Percentiles rank a stretch among this genome's conserved stretches.
Evolutionary conservation across 2,329 filamentous ascomycete species (phyloP).

Genomic region (Fusarium torreyae): DNA sequence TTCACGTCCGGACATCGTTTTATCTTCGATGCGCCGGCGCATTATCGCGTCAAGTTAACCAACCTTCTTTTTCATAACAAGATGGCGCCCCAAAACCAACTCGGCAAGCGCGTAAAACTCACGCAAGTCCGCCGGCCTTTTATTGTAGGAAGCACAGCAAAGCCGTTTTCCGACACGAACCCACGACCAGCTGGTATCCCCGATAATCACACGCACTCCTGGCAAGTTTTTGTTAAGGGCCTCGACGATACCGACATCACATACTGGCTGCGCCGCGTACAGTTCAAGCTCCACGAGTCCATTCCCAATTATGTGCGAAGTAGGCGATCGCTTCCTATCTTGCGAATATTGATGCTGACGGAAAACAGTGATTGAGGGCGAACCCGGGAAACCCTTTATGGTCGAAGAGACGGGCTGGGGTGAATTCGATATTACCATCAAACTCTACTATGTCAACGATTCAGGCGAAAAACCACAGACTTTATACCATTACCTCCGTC

Average conservation of each 20-base stretch:
- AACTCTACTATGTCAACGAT: conserved; percentile 92
- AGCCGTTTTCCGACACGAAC: conserved; percentile 83
- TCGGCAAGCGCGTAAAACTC: conserved; percentile 76
- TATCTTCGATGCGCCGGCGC: not conserved
- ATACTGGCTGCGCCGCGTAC: conserved; percentile 96
- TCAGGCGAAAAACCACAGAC: conserved; percentile 94
- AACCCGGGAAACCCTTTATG: conserved; percentile 79
- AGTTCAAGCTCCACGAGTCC: conserved; percentile 98
- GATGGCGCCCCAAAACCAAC: conserved; percentile 73
- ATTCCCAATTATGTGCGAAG: conserved; percentile 92
- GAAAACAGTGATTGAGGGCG: conserved; percentile 76
- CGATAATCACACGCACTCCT: conserved; percentile 94
- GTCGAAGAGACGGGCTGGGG: conserved; percentile 97
- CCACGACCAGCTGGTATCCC: conserved; percentile 84
- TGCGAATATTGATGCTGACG: conserved; percentile 35
- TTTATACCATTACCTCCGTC: conserved; percentile 91
- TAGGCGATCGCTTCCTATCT: conserved; percentile 54
- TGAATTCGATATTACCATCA: conserved; percentile 96
- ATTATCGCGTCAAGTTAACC: not conserved
- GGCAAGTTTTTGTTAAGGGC: conserved; percentile 94
- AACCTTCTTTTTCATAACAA: not conserved
- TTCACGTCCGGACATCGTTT: not conserved
- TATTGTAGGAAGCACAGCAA: conserved; percentile 85
- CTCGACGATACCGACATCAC: conserved; percentile 91
- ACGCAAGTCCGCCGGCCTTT: conserved; percentile 76